These are phyloP conservation scores for Cucurbita pepo DNA, from an alignment of 306 rosid genomes.

Conservation along the genomic window DNA sequence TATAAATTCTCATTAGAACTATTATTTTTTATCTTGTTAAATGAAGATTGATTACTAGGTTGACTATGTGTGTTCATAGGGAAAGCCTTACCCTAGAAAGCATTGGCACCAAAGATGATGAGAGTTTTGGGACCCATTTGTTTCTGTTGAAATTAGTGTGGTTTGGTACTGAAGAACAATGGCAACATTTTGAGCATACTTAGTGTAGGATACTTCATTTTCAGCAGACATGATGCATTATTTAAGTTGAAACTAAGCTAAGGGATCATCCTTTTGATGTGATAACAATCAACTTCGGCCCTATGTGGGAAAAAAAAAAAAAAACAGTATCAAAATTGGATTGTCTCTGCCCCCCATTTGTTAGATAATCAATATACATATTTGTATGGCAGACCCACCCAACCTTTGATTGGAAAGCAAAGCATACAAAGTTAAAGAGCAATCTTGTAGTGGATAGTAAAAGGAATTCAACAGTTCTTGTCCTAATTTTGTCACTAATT, in stretches of 20 bases:
- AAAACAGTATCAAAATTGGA: conserved; percentile 30
- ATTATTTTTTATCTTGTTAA: not conserved
- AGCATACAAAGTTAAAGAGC: conserved; percentile 6
- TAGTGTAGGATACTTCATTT: not conserved
- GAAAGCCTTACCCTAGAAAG: not conserved
- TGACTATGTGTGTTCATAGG: not conserved
- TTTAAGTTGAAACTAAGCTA: conserved; percentile 5
- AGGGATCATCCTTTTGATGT: conserved; percentile 13
- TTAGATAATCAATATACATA: conserved; percentile 12
- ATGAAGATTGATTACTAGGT: not conserved
- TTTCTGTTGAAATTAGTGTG: conserved; percentile 1
- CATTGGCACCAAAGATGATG: conserved; percentile 1
- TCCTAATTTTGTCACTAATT: conserved; percentile 11
- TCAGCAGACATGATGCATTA: not conserved
- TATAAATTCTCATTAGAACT: not conserved
- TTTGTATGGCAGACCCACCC: conserved; percentile 24
- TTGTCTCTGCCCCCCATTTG: conserved; percentile 40
- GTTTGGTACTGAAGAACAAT: conserved; percentile 2
- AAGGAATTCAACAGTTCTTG: conserved; percentile 21
- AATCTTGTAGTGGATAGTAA: conserved; percentile 22
- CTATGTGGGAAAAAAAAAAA: conserved; percentile 15
- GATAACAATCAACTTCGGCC: conserved; percentile 8
- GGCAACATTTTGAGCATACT: conserved; percentile 2
- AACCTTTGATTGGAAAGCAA: conserved; percentile 23
- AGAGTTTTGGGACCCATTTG: conserved; percentile 5